Evolutionary conservation across 495 filamentous ascomycete genomes (phyloP).

Genomic region (Terfezia boudieri): DNA sequence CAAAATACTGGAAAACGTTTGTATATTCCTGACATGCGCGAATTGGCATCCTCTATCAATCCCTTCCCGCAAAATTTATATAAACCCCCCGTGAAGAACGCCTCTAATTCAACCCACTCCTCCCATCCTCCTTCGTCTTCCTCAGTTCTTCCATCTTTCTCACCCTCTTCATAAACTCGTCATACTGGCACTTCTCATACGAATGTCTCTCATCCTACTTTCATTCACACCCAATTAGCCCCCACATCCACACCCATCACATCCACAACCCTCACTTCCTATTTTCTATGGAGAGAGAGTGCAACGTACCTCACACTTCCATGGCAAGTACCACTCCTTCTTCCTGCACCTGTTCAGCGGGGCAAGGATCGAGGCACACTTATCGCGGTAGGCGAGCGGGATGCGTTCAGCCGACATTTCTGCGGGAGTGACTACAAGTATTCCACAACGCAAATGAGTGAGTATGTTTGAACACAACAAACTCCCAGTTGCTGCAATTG

Average conservation of each 20-base stretch:
- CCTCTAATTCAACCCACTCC: constrained; percentile 26
- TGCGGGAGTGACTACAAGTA: constrained; percentile 44
- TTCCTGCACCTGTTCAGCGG: constrained; percentile 85
- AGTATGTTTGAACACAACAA: too few species aligned
- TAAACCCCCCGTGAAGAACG: not conserved
- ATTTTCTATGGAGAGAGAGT: not conserved
- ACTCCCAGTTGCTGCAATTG: too few species aligned
- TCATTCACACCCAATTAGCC: not conserved
- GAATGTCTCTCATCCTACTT: constrained; percentile 71
- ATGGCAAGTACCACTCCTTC: constrained; percentile 82
- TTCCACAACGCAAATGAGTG: too few species aligned
- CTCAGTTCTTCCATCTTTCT: constrained; percentile 95
- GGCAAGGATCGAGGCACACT: constrained; percentile 79
- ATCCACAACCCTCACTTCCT: not conserved
- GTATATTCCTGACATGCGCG: too few species aligned
- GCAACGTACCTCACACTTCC: constrained; percentile 83
- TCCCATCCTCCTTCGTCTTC: constrained; percentile 58
- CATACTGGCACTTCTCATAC: constrained; percentile 98
- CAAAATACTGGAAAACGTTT: too few species aligned
- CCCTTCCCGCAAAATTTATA: too few species aligned
- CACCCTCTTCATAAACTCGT: constrained; percentile 93
- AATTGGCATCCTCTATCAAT: too few species aligned
- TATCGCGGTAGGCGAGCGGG: constrained; percentile 77
- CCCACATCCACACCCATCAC: not conserved
- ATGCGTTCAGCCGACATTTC: constrained; percentile 83